Base-by-base conservation (phyloP, 1,139 yeast genomes). In the Yamadazyma pseudoaaseri region DNA sequence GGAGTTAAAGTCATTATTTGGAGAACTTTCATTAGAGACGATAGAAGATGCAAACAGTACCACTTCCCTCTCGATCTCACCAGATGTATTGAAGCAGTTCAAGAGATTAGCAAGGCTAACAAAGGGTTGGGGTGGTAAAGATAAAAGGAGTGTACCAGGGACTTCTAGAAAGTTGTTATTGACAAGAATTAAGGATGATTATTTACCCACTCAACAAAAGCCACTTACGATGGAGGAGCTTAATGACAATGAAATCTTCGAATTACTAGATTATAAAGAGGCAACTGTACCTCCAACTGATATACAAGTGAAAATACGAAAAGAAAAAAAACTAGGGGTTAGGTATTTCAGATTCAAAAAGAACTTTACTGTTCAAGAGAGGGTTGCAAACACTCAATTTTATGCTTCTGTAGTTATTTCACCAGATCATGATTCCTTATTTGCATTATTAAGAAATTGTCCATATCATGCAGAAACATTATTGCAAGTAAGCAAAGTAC, bases 71-170 rank as follows among this genome's bases (percentile, higher is more conserved):
- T 77, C 82, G 20, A 70, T 77, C 2, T 70, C 84, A 0, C 89
- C 89, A 1, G 89, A 82, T 43, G 71, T 79, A 9, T 58, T 83
- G 37, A 76, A 70, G 34, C 86, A 80, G 47, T 76, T 81, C 44
- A 81, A 78, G 46, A 70, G 73, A 41, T 44, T 83, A 43, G 79
- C 83, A 8, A 70, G 79, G 38, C 58, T 81, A 17, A 78, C 85
- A 1, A 70, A 86, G 45, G 87, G 87, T 14, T 86, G 95, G 94
- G 82, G 89, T 31, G 95, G 95, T 0, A 76, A 78, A 44, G 95
- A 86, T 51, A 77, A 81, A 38, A 60, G 83, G 33, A 65, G 79
- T 9, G 76, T 85, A 5, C 90, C 95, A 0, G 94, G 94, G 6
- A 76, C 86, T 0, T 60, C 80, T 0, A 69, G 89, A 42, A 82